Evolutionary conservation across 371 early-diverging fungal genomes (phyloP), one percentile per base, ranked within the genome.

Genomic region (Caulochytrium protostelioides): DNA sequence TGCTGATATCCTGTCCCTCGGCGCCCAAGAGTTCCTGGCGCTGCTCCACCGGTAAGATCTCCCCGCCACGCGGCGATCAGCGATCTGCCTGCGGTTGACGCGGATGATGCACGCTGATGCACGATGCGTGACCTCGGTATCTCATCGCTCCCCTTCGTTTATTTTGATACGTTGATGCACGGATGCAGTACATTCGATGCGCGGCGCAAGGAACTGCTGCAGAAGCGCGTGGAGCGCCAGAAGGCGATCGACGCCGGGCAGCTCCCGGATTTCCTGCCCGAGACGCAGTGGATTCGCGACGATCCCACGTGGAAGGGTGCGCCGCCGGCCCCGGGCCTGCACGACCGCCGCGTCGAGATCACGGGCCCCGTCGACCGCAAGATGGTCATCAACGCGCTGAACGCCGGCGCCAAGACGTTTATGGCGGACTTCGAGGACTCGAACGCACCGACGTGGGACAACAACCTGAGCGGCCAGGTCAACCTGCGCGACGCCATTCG

Each of bases 371-470:
- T 87, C 26, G 90, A 86, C 59, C 75, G 92, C 46, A 91, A 91
- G 62, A 91, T 91, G 92, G 85, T 91, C 46, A 91, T 91, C 56
- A 91, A 91, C 43, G 92, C 89, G 19, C 62, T 89, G 47, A 91
- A 89, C 66, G 75, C 83, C 8, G 86, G 81, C 6, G 79, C 92
- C 19, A 57, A 62, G 39, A 83, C 84, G 31, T 91, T 75, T 54
- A 91, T 91, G 92, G 92, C 92, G 16, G 92, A 91, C 53, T 87
- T 91, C 50, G 92, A 91, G 66, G 89, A 89, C 57, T 89, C 89
- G 25, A 83, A 72, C 53, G 65, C 81, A 5, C 90, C 89, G 15
- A 87, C 89, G n/a, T 89, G 86, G 83, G 72, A 75, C 34, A 84
- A 81, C 64, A 54, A 68, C 49, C 34, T 87, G 29, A 66, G 65